Evolutionary conservation across 1,284 basidiomycete species (phyloP).

Genomic region (Agaricales sp.): DNA sequence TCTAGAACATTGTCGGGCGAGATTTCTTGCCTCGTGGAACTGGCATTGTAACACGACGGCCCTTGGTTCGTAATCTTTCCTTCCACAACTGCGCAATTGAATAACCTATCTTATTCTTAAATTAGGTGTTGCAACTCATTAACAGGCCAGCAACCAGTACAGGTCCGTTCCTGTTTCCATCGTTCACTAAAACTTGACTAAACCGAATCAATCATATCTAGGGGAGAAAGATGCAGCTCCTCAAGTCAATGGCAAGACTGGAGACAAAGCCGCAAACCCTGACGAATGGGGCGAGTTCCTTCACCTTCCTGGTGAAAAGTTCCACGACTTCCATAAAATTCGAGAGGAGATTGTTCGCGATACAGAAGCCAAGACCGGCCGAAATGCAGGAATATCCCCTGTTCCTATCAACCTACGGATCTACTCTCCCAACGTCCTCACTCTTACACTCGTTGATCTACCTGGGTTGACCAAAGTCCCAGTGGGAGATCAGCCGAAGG

Average conservation of each 20-base stretch:
- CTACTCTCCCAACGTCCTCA: slow-evolving; percentile 94
- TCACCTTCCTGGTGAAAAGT: slow-evolving; percentile 93
- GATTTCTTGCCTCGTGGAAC: slow-evolving; percentile 96
- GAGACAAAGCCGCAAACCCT: slow-evolving; percentile 70
- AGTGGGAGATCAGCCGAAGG: slow-evolving; percentile 94
- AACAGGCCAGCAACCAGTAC: slow-evolving; percentile 55
- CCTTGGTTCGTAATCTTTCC: slow-evolving; percentile 43
- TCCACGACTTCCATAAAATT: slow-evolving; percentile 96
- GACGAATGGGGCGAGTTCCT: slow-evolving; percentile 99
- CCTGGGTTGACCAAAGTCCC: slow-evolving; percentile 96
- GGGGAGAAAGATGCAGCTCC: slow-evolving; percentile 7
- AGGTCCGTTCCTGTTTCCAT: slow-evolving; percentile 15
- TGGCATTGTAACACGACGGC: slow-evolving; percentile 95
- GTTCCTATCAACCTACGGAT: slow-evolving; percentile 95
- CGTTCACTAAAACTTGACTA: no score
- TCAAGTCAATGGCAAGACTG: slow-evolving; percentile 12
- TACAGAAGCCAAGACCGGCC: slow-evolving; percentile 96
- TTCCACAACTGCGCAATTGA: slow-evolving; percentile 3
- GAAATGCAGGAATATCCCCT: slow-evolving; percentile 94
- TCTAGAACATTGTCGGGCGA: slow-evolving; percentile 91
- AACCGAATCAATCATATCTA: no score
- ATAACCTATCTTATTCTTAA: slow-evolving; percentile 7
- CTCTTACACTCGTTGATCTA: slow-evolving; percentile 93
- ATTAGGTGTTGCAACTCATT: slow-evolving; percentile 87
- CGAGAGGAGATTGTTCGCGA: slow-evolving; percentile 93